These are phyloP conservation scores for Setomelanomma holmii DNA, from an alignment of 2,329 filamentous ascomycete species.

Conservation along the genomic window DNA sequence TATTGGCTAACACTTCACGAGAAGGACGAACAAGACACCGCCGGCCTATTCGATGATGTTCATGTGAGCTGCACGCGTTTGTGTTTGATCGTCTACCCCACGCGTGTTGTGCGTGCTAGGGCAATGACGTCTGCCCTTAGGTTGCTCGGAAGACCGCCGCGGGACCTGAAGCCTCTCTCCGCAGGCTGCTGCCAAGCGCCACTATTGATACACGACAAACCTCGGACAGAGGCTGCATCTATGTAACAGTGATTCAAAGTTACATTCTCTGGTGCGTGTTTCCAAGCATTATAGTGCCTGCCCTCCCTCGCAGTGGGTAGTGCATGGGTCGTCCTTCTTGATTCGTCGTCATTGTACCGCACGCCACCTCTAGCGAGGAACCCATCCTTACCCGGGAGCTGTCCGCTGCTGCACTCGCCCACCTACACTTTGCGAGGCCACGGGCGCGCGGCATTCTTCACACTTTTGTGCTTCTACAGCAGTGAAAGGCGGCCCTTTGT, in stretches of 20 bases:
- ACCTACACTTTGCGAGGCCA: constrained; percentile 24
- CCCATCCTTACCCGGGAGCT: constrained; percentile 20
- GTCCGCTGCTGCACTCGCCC: constrained; percentile 17
- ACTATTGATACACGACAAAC: background rate
- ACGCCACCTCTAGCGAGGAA: constrained; percentile 45
- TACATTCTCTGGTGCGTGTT: constrained; percentile 1
- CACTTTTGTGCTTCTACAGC: constrained; percentile 1
- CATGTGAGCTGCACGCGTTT: background rate
- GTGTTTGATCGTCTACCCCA: background rate
- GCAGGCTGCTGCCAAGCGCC: background rate
- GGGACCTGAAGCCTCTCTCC: background rate
- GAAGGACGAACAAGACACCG: background rate
- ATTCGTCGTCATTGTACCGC: constrained; percentile 34
- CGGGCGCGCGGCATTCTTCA: constrained; percentile 25
- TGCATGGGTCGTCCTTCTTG: constrained; percentile 8
- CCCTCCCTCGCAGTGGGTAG: constrained; percentile 6
- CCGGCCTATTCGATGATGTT: background rate
- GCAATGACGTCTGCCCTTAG: constrained; percentile 20
- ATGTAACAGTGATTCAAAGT: background rate
- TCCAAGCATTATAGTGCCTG: constrained; percentile 10
- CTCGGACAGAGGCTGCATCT: background rate
- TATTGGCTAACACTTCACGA: background rate
- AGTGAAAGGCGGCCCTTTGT: background rate
- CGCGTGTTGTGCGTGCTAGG: background rate
- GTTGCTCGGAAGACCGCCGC: background rate